Base-by-base conservation (phyloP, 1,284 basidiomycete genomes). In the Tremellales sp. region DNA sequence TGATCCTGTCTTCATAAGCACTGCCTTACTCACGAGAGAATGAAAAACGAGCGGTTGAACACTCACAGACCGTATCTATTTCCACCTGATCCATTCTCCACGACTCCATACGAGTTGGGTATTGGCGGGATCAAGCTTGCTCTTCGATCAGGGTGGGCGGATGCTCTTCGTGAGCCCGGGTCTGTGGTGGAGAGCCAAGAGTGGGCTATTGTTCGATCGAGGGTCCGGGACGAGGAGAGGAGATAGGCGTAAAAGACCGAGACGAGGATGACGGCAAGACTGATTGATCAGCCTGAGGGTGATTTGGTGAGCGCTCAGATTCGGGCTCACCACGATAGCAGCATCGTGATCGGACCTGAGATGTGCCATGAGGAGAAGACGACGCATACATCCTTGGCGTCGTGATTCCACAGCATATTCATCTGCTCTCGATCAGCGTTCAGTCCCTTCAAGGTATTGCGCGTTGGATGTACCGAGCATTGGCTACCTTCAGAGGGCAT, bases 381-480 rank as follows among this genome's bases (percentile, higher is more conserved):
- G 35, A 73, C 68, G 41, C 70, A 73, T n/a, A 61, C 61, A 48
- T 70, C 61, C 24, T 53, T 56, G 37, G 74, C 60, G 37, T 74
- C 67, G 40, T 60, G 61, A 51, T 75, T 75, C 73, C 72, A 75
- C 15, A 75, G 62, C 73, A 75, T 75, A 62, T 74, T 71, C 73
- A 74, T 72, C 73, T 75, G 52, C 3, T 17, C 33, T 43, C 17
- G 25, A 12, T 33, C 15, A 24, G 17, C 22, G 40, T 24, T 26
- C 22, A 43, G 21, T 15, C 4, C n/a, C 29, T 24, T 27, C 29
- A 23, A 23, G 8, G 37, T 3, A 39, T n/a, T 7, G 19, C 6
- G 33, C 15, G 33, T 17, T 36, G n/a, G n/a, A n/a, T n/a, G n/a
- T 36, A 36, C 33, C 15, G 33, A 36, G 33, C 33, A 36, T n/a